phyloP scores from a whole-genome alignment of 768 basidiomycete genomes.

The Hypholoma fasciculare region DNA sequence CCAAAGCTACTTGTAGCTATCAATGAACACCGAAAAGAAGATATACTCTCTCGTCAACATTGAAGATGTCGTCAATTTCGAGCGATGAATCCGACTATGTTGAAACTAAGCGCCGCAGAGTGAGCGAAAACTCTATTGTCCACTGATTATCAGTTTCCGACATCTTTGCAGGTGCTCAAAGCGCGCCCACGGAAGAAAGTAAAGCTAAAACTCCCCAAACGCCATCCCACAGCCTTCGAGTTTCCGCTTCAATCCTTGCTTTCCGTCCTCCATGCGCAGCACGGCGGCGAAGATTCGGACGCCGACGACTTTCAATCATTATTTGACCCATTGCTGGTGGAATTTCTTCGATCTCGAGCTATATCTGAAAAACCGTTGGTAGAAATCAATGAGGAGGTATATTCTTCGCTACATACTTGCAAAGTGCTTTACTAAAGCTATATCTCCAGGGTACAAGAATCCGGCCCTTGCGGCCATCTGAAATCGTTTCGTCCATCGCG shows the following conservation, averaged over 20 bases:
- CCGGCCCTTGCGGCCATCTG: conserved; percentile 12
- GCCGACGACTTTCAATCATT: conserved; percentile 28
- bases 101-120: not conserved
- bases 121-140: not conserved
- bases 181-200: conserved; percentile 6
- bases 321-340: conserved; percentile 28
- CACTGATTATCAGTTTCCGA: not conserved
- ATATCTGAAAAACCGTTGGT: conserved; percentile 14
- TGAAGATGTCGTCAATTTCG: conserved; percentile 6
- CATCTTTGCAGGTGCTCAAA: not conserved
- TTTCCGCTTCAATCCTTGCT: conserved; percentile 11
- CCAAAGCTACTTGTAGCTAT: not conserved
- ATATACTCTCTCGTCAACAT: not conserved
- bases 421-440: not conserved
- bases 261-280: conserved; percentile 2
- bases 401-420: not conserved
- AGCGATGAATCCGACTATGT: conserved; percentile 7
- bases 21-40: not conserved
- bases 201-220: conserved; percentile 4
- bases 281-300: conserved; percentile 9
- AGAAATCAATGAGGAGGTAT: conserved; percentile 27
- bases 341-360: conserved; percentile 25
- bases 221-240: not conserved
- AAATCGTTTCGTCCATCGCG: conserved; percentile 29
- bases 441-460: conserved; percentile 7